Evolutionary conservation across 306 rosid genomes (phyloP), one percentile per base, ranked within the genome.

Genomic region (Pyrus pyrifolia): DNA sequence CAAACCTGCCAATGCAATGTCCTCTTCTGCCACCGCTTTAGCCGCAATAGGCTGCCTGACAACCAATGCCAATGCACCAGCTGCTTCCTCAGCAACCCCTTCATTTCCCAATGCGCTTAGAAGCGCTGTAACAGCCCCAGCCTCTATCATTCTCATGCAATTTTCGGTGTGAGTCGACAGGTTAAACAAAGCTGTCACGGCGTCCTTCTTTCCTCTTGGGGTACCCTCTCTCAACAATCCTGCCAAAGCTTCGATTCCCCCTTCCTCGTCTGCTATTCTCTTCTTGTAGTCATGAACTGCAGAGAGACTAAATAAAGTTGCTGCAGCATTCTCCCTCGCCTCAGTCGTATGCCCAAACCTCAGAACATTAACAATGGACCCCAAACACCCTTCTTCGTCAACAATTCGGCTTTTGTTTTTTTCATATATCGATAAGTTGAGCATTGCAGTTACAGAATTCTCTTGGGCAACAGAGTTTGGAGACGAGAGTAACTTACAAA

Each of bases 321-420:
- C 98, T 8, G 98, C 98, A 6, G 98, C 96, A 59, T 94, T 94
- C 76, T 94, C 98, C 89, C 93, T 87, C 27, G 95, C 96, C 72
- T 94, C 98, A 31, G 92, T 94, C 22, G 95, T 92, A 77, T 84
- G 97, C 12, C 98, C 98, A 23, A 81, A 89, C 82, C 89, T 84
- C 82, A 94, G 79, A 19, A 94, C 98, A 66, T 89, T 69, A 8
- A 93, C 89, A 53, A 94, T 92, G 13, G 95, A 89, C 72, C 78
- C 79, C 52, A 94, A 86, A 82, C 98, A 94, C 67, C 95, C 93
- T 79, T 72, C 78, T 81, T 92, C 98, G 1, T 88, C 86, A 88
- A 94, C 92, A 44, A 94, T 94, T 78, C 86, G 85, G 77, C 96
- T 85, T 73, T 94, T 94, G 84, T 94, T 94, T 61, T 90, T 83